phyloP scores from a whole-genome alignment of 75 land plant species.

The Gnetum montanum region DNA sequence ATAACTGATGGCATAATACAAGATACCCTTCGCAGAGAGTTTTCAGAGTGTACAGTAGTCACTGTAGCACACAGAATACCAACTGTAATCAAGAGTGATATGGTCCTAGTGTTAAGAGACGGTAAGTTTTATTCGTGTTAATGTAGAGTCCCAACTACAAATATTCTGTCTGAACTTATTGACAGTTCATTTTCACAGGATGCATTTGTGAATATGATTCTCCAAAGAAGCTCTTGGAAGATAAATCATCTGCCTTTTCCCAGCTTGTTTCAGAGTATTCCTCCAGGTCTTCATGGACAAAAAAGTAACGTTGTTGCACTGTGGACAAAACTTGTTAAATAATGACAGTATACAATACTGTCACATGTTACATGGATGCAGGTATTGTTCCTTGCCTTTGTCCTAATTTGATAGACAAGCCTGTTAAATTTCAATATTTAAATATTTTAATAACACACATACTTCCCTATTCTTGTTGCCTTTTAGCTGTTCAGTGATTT shows the following conservation, averaged over 20 bases:
- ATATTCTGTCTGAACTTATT: too few relatives aligned
- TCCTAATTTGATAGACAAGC: too few relatives aligned
- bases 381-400: too few relatives aligned
- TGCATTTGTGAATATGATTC: constrained; percentile 77
- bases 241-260: constrained; percentile 68
- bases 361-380: too few relatives aligned
- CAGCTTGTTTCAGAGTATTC: constrained; percentile 87
- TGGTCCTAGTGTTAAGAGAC: constrained; percentile 11
- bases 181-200: too few relatives aligned
- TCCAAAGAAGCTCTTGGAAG: constrained; percentile 60
- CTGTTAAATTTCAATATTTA: too few relatives aligned
- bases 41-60: constrained; percentile 12
- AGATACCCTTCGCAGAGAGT: constrained; percentile 7
- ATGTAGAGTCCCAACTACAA: too few relatives aligned
- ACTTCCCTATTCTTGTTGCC: too few relatives aligned
- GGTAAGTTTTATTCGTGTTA: too few relatives aligned
- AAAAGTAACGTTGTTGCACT: constrained; percentile 36
- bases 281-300: constrained; percentile 36
- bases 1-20: constrained; percentile 19
- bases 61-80: constrained; percentile 19
- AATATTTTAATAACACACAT: too few relatives aligned
- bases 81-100: constrained; percentile 13
- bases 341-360: constrained; percentile 1
- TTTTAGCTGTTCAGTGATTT: too few relatives aligned
- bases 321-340: background rate